Percentiles rank a stretch among this genome's conserved stretches.
These are phyloP conservation scores for Artemisia tridentata DNA, from an alignment of 129 eudicot genomes.

Conservation along the genomic window DNA sequence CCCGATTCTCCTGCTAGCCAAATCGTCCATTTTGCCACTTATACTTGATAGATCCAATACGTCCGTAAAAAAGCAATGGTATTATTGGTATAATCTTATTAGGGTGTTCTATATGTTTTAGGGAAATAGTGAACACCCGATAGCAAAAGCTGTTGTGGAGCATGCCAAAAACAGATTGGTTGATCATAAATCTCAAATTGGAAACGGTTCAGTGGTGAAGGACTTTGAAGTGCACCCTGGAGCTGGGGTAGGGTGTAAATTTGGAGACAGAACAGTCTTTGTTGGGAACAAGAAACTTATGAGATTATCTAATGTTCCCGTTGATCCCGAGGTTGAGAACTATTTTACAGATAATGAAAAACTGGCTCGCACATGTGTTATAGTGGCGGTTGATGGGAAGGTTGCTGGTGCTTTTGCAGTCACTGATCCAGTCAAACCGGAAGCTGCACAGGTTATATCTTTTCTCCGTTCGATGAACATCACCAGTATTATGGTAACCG, in stretches of 20 bases:
- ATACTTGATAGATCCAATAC: slow-evolving; percentile 2
- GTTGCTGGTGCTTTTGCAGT: slow-evolving; percentile 47
- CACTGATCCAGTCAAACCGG: slow-evolving; percentile 51
- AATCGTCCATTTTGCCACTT: background rate
- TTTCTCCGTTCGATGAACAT: slow-evolving; percentile 40
- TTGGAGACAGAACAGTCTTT: slow-evolving; percentile 30
- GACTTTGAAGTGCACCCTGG: slow-evolving; percentile 42
- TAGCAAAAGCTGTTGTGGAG: slow-evolving; percentile 43
- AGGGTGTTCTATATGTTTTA: slow-evolving; percentile 16
- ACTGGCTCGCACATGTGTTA: slow-evolving; percentile 49
- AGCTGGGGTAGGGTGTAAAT: slow-evolving; percentile 40
- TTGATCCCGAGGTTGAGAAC: slow-evolving; percentile 39
- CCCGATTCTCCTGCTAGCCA: background rate
- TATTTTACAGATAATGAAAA: slow-evolving; percentile 42
- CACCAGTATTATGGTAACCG: slow-evolving; percentile 46
- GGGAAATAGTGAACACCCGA: slow-evolving; percentile 45
- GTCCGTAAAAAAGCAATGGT: background rate
- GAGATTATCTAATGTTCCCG: slow-evolving; percentile 30
- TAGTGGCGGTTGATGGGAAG: slow-evolving; percentile 43
- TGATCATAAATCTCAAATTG: slow-evolving; percentile 20
- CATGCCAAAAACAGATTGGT: slow-evolving; percentile 21
- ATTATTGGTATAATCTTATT: background rate
- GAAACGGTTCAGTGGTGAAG: slow-evolving; percentile 24
- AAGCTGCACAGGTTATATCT: slow-evolving; percentile 34
- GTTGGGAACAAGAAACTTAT: slow-evolving; percentile 56